phyloP scores from a whole-genome alignment of 2,329 filamentous ascomycete genomes.

The Claviceps monticola region DNA sequence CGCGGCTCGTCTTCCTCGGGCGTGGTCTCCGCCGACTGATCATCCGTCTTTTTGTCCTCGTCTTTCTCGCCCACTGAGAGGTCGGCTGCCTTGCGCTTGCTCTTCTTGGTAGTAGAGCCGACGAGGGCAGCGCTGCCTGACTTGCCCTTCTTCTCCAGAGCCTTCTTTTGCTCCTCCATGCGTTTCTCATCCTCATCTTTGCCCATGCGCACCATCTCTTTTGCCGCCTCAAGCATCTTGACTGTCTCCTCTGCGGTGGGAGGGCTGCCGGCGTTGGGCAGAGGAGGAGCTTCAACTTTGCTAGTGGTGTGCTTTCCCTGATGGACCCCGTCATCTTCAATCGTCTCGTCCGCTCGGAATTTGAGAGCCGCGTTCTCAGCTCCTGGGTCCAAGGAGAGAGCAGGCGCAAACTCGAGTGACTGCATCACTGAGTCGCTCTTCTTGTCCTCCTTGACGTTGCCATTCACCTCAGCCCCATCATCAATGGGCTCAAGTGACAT shows the following conservation, averaged over 20 bases:
- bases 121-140: slow-evolving; percentile 19
- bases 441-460: slow-evolving; percentile 17
- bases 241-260: slow-evolving; percentile 65
- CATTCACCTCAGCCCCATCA: slow-evolving; percentile 17
- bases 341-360: slow-evolving; percentile 53
- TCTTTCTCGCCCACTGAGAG: slow-evolving; percentile 52
- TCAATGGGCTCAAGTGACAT: slow-evolving; percentile 20
- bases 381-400: slow-evolving; percentile 33
- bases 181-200: slow-evolving; percentile 29
- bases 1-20: slow-evolving; percentile 27
- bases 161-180: slow-evolving; percentile 25
- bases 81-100: slow-evolving; percentile 64
- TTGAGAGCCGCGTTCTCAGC: slow-evolving; percentile 49
- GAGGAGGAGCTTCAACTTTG: slow-evolving; percentile 63
- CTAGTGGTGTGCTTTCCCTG: slow-evolving; percentile 61
- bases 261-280: slow-evolving; percentile 43
- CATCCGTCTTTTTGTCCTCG: slow-evolving; percentile 24
- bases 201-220: slow-evolving; percentile 69
- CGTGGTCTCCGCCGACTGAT: slow-evolving; percentile 14
- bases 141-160: slow-evolving; percentile 24
- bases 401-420: slow-evolving; percentile 35
- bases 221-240: slow-evolving; percentile 74
- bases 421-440: slow-evolving; percentile 27
- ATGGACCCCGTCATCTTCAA: slow-evolving; percentile 38
- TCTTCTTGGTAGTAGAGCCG: slow-evolving; percentile 30